phyloP scores from a whole-genome alignment of 306 rosid genomes.

The Boehmeria nivea region DNA sequence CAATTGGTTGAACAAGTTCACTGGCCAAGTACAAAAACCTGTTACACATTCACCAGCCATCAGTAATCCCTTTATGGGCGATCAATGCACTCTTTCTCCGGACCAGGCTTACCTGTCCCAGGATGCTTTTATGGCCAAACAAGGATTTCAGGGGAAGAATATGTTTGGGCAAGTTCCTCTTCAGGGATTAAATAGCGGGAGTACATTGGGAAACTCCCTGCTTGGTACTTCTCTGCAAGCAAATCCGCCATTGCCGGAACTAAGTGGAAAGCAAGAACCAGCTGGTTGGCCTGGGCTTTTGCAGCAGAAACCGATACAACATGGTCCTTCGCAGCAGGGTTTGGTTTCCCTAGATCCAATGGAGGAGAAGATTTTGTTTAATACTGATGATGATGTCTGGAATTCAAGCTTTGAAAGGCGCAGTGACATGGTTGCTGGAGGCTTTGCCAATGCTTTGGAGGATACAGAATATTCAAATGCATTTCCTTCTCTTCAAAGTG shows the following conservation, averaged over 20 bases:
- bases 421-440: conserved; percentile 32
- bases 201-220: conserved; percentile 30
- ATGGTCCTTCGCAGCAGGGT: conserved; percentile 30
- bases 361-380: conserved; percentile 49
- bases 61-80: too few species aligned
- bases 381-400: conserved; percentile 43
- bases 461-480: conserved; percentile 24
- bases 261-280: conserved; percentile 30
- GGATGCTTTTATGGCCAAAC: conserved; percentile 25
- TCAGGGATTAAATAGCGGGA: conserved; percentile 30
- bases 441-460: conserved; percentile 29
- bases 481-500: conserved; percentile 43
- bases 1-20: too few species aligned
- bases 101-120: conserved; percentile 33
- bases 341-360: conserved; percentile 50
- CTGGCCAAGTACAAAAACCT: too few species aligned
- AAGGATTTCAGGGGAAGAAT: conserved; percentile 38
- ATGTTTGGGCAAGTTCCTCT: conserved; percentile 31
- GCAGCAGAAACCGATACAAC: conserved; percentile 32
- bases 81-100: too few species aligned
- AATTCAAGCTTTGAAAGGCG: conserved; percentile 29
- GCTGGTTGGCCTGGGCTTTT: conserved; percentile 37
- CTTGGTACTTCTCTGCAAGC: conserved; percentile 28
- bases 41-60: too few species aligned
- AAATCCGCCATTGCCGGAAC: conserved; percentile 24